These are phyloP conservation scores for Cinnamomum chago DNA, from an alignment of 164 flowering plant genomes.

Conservation along the genomic window DNA sequence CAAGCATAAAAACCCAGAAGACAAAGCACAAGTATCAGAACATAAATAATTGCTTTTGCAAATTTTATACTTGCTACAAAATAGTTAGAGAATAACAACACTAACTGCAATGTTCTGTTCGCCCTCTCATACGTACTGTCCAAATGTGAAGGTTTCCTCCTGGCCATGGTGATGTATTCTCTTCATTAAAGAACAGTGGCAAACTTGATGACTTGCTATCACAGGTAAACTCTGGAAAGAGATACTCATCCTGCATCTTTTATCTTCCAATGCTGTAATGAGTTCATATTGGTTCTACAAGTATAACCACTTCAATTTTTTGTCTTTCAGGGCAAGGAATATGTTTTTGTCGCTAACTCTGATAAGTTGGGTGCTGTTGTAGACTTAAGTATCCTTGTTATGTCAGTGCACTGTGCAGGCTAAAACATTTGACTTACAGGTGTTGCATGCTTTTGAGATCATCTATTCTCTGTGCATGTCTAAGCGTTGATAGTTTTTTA, in stretches of 20 bases:
- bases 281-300: background rate
- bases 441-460: background rate
- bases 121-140: background rate
- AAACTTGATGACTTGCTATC: conserved; percentile 79
- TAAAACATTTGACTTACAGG: background rate
- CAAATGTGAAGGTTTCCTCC: conserved; percentile 82
- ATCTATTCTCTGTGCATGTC: background rate
- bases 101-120: background rate
- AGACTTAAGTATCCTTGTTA: conserved; percentile 87
- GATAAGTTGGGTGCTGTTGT: conserved; percentile 98
- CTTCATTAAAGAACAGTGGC: conserved; percentile 91
- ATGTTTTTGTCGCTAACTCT: conserved; percentile 88
- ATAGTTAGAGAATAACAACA: background rate
- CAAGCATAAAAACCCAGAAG: no score
- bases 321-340: conserved; percentile 84
- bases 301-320: background rate
- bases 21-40: no score
- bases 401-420: background rate
- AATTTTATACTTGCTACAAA: background rate
- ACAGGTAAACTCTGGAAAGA: conserved; percentile 39
- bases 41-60: no score
- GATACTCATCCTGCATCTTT: background rate
- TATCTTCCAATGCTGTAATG: background rate
- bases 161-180: conserved; percentile 97
- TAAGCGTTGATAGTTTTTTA: background rate